Percentiles rank a stretch among this genome's conserved stretches.
These are phyloP conservation scores for Scutellaria minor DNA, from an alignment of 257 asterid species.

Conservation along the genomic window DNA sequence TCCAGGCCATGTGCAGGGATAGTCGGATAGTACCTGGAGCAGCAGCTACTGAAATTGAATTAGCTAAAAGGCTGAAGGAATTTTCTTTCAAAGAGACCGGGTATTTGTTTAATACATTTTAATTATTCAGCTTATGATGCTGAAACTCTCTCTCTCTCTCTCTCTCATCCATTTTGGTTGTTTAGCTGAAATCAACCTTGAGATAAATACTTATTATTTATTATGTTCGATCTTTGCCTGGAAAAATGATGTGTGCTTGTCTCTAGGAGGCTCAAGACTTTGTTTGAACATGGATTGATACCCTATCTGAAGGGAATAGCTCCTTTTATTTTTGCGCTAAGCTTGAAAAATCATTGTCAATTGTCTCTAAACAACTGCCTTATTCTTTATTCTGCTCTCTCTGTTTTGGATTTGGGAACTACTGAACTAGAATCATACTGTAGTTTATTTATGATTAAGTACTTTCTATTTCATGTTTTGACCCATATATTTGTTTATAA, in stretches of 20 bases:
- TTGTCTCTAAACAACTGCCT: not conserved
- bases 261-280: constrained; percentile 2
- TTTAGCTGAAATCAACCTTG: too few species aligned
- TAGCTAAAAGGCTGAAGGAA: constrained; percentile 89
- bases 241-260: not conserved
- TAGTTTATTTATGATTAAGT: not conserved
- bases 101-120: constrained; percentile 47
- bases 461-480: constrained; percentile 20
- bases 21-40: constrained; percentile 95
- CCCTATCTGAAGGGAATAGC: not conserved
- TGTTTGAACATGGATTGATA: not conserved
- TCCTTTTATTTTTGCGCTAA: not conserved
- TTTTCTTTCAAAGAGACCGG: constrained; percentile 94
- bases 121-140: constrained; percentile 12
- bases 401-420: constrained; percentile 25
- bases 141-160: not conserved
- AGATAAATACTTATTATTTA: not conserved
- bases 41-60: constrained; percentile 98
- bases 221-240: constrained; percentile 8
- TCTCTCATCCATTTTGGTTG: not conserved
- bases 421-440: not conserved
- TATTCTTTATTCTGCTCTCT: not conserved
- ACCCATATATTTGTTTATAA: not conserved
- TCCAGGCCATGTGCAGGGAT: constrained; percentile 98
- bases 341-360: not conserved